Evolutionary conservation across 352 stramenopile species (phyloP), one percentile per base, ranked within the genome.

Genomic region (Globisporangium recalcitrans): DNA sequence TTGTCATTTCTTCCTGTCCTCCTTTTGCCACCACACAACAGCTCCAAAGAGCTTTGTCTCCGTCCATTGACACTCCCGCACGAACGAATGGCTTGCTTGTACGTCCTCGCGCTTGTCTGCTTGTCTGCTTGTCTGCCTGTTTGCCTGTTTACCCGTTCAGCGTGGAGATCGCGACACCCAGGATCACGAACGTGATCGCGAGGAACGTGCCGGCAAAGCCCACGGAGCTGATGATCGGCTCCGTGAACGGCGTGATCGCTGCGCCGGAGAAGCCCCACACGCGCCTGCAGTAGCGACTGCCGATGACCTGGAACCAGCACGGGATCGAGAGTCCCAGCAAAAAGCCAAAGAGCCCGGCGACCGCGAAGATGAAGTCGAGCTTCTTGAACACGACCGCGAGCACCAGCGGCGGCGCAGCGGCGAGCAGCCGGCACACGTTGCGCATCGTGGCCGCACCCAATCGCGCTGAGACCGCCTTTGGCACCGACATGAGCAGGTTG

Each of bases 401-500:
- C 21, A 94, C 51, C 46, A 94, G 82, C 29, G 85, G 85, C 19
- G 82, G 85, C 24, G 71, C 72, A 2, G 82, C 71, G 1, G 83
- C 83, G n/a, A 85, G 73, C 26, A 94, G 64, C 8, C 85, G 81
- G 56, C 78, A 90, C 42, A 88, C 60, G 49, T 70, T 87, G 42
- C 82, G 79, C 1, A 82, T 75, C 32, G 73, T 21, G 0, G 63
- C 27, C n/a, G 76, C 56, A 10, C 85, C 74, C 14, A 94, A 72
- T 4, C 72, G 75, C 4, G 55, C 69, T 1, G 76, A 85, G n/a
- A 91, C 54, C n/a, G 71, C 55, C 55, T 77, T 79, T 10, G 85
- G 85, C 51, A 92, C 80, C 22, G 82, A 92, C 80, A 88, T 86
- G 63, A 91, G 71, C 71, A 94, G 87, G 72, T 94, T 94, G 75